Base-by-base conservation (phyloP, 345 rosid genomes). In the Populus ilicifolia region DNA sequence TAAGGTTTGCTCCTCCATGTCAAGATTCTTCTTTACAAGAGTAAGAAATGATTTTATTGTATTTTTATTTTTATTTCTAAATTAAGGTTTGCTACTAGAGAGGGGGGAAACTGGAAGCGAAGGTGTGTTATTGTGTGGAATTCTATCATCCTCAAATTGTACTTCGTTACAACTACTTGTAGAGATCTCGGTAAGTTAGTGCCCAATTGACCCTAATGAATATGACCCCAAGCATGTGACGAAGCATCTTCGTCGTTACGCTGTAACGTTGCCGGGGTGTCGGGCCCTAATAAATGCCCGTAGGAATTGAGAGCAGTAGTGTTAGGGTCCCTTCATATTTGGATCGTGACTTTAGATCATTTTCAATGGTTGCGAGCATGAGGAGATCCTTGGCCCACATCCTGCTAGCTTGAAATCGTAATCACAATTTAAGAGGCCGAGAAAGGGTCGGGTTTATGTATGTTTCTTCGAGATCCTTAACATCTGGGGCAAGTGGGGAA, bases 51-150 rank as follows among this genome's bases (percentile, higher is more conserved):
- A 9, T n/a, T 0, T 35, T 67, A 8, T 29, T 41, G 2, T 11
- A 10, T 41, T 41, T 41, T 20, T 27, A 20, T 23, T n/a, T 12
- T 65, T 5, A 33, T 30, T 76, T 79, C 44, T 41, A 76, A 74
- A 64, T 70, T 48, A 77, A 74, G 18, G 3, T 41, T 72, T 73
- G 70, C 17, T 43, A 52, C 44, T 68, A 54, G 68, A 71, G 73
- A 61, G 38, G 59, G 17, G 3, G 5, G 50, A 13, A 80, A 71
- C 41, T 43, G 62, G 10, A 41, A 33, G 62, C 50, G n/a, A 67
- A 50, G 72, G 38, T 39, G 59, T 72, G 80, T 70, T 78, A 30
- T 73, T 80, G 84, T 80, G 81, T 78, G 79, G 82, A 83, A 85
- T 76, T 76, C 16, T 17, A 25, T 62, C 69, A 50, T 69, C 73